Evolutionary conservation across 2,329 filamentous ascomycete species (phyloP).

Genomic region (Phyllosticta capitalensis): DNA sequence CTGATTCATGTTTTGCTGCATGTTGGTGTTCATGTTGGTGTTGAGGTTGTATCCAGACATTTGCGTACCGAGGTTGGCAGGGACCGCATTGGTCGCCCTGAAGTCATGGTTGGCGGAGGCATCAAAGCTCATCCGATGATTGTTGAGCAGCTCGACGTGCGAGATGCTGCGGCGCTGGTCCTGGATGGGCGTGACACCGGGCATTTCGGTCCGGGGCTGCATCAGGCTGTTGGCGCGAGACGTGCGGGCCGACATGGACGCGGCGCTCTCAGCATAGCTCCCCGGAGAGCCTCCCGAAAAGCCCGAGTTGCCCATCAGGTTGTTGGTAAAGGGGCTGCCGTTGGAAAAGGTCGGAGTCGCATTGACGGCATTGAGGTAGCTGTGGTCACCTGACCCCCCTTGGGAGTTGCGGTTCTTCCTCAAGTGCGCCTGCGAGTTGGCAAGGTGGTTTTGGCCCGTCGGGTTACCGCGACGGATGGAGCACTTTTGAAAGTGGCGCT

Average conservation of each 20-base stretch:
- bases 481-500: slow-evolving; percentile 99
- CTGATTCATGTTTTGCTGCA: slow-evolving; percentile 15
- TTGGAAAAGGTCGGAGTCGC: slow-evolving; percentile 3
- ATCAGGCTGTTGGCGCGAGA: slow-evolving; percentile 42
- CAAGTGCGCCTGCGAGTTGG: slow-evolving; percentile 81
- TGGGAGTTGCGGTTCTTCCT: slow-evolving; percentile 50
- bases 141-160: slow-evolving; percentile 9
- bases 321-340: slow-evolving; percentile 8
- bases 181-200: slow-evolving; percentile 23
- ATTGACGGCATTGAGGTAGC: slow-evolving; percentile 16
- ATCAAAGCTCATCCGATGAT: slow-evolving; percentile 11
- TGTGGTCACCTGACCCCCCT: slow-evolving; percentile 22
- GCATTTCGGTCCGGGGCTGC: slow-evolving; percentile 21
- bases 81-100: slow-evolving; percentile 16
- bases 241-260: slow-evolving; percentile 37
- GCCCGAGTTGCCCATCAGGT: slow-evolving; percentile 21
- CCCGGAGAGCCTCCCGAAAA: slow-evolving; percentile 22
- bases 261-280: slow-evolving; percentile 26
- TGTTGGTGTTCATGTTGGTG: slow-evolving; percentile 15
- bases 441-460: slow-evolving; percentile 86
- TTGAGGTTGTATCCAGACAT: slow-evolving; percentile 12
- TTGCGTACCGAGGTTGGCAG: slow-evolving; percentile 11
- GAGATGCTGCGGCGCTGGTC: slow-evolving; percentile 20
- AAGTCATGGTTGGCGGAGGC: slow-evolving; percentile 26
- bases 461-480: slow-evolving; percentile 93